A percentile compares a stretch with the other conserved stretches of the same genome.
Evolutionary conservation across 208 protist species (phyloP).

Genomic region (Trypanosoma scelopori): DNA sequence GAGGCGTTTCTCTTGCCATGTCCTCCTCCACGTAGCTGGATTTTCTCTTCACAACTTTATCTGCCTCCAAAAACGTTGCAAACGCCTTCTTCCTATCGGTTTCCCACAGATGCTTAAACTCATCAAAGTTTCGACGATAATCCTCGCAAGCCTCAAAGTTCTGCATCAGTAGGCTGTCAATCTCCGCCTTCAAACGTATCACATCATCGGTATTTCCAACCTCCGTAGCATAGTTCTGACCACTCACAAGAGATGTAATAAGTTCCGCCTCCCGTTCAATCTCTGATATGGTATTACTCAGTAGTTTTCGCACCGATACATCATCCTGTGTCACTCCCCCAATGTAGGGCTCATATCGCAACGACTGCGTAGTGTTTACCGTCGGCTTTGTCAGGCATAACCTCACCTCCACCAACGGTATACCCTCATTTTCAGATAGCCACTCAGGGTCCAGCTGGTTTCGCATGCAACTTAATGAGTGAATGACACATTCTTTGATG

Average conservation of each 20-base stretch:
- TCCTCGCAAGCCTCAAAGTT: conserved; percentile 81
- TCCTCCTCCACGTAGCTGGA: conserved; percentile 57
- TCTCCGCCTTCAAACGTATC: conserved; percentile 61
- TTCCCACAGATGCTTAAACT: conserved; percentile 93
- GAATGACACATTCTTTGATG: conserved; percentile 65
- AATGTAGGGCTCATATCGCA: conserved; percentile 79
- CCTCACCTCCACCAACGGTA: conserved; percentile 91
- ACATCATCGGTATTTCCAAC: conserved; percentile 65
- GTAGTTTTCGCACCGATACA: conserved; percentile 48
- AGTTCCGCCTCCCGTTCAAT: conserved; percentile 56
- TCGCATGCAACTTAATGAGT: conserved; percentile 76
- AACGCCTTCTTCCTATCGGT: conserved; percentile 88
- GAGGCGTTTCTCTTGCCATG: conserved; percentile 29
- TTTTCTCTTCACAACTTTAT: conserved; percentile 34
- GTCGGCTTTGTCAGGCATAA: conserved; percentile 73
- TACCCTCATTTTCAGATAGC: conserved; percentile 85
- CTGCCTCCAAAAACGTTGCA: conserved; percentile 79
- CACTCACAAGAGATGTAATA: conserved; percentile 54
- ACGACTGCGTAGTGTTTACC: conserved; percentile 44
- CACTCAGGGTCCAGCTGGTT: conserved; percentile 91
- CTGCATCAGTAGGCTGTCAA: conserved; percentile 66
- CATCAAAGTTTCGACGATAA: conserved; percentile 81
- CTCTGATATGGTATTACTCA: conserved; percentile 71
- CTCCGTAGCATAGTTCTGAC: conserved; percentile 51
- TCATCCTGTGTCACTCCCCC: conserved; percentile 28